A percentile compares a stretch with the other conserved stretches of the same genome.
Conservation (phyloP, 257 asterid genomes). For the Cruciata laevipes region DNA sequence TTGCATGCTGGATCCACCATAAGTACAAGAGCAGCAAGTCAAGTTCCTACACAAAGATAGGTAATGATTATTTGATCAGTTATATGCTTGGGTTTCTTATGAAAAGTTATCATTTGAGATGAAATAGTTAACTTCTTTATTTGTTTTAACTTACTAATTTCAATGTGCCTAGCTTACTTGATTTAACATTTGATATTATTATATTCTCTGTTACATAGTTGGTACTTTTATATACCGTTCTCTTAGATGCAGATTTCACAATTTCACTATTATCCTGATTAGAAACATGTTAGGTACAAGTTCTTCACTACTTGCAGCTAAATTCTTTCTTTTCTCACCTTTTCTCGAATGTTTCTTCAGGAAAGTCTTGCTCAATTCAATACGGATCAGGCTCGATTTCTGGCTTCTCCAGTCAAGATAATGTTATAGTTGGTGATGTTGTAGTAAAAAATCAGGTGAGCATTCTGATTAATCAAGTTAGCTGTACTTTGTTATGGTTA, state of each 20-base stretch:
- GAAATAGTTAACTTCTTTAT: background rate
- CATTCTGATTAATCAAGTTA: slow-evolving; percentile 2
- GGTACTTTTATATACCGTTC: background rate
- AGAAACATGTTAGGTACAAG: background rate
- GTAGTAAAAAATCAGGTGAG: slow-evolving; percentile 80
- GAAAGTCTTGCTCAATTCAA: slow-evolving; percentile 60
- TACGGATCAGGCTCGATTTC: slow-evolving; percentile 89
- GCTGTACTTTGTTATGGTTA: background rate
- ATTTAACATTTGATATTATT: background rate
- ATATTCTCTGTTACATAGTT: background rate
- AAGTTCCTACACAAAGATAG: slow-evolving; percentile 56
- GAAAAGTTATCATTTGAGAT: background rate
- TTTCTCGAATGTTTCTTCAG: slow-evolving; percentile 25
- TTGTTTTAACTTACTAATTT: background rate
- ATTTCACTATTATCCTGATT: background rate
- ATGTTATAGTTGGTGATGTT: slow-evolving; percentile 81
- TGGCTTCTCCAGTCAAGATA: slow-evolving; percentile 86
- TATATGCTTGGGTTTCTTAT: background rate
- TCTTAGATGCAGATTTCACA: background rate
- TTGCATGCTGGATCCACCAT: slow-evolving; percentile 82
- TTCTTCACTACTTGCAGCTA: background rate
- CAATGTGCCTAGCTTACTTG: background rate
- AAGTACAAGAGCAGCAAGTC: slow-evolving; percentile 73
- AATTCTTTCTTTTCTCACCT: background rate
- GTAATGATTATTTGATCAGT: slow-evolving; percentile 27